These are phyloP conservation scores for Petunia secreta DNA, from an alignment of 257 asterid species.

Conservation along the genomic window DNA sequence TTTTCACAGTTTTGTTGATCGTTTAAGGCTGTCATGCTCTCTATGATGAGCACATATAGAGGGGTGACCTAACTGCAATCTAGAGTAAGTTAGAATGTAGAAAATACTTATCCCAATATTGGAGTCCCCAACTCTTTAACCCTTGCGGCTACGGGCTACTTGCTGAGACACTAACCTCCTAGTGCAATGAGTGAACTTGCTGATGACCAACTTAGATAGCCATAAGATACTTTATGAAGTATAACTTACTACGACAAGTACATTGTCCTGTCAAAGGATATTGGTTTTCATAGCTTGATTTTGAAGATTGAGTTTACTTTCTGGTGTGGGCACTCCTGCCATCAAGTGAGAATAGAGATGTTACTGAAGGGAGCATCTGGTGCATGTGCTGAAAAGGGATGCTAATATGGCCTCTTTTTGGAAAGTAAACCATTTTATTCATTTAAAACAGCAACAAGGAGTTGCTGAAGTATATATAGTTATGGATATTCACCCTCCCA, in stretches of 20 bases:
- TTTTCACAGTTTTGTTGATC: neutral
- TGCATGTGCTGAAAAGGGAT: neutral
- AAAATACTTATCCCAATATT: neutral
- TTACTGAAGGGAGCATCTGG: neutral
- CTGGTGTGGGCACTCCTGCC: conserved; percentile 17
- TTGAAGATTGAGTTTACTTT: neutral
- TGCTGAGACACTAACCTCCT: neutral
- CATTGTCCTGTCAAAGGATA: neutral
- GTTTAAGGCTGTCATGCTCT: conserved; percentile 17
- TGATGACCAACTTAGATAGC: neutral
- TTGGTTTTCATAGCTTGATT: neutral
- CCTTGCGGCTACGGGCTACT: neutral
- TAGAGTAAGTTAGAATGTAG: neutral
- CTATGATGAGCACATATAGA: neutral
- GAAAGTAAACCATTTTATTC: neutral
- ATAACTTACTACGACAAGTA: neutral
- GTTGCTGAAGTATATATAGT: conserved; percentile 8
- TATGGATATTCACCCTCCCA: conserved; percentile 14
- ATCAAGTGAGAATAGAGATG: conserved; percentile 16
- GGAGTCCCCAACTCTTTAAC: neutral
- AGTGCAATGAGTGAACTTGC: neutral
- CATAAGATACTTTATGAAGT: neutral
- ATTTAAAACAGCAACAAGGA: neutral
- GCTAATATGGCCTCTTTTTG: neutral
- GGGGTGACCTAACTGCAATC: conserved; percentile 2